Base-by-base conservation (phyloP, 352 stramenopile species). In the Phytopythium kandeliae region DNA sequence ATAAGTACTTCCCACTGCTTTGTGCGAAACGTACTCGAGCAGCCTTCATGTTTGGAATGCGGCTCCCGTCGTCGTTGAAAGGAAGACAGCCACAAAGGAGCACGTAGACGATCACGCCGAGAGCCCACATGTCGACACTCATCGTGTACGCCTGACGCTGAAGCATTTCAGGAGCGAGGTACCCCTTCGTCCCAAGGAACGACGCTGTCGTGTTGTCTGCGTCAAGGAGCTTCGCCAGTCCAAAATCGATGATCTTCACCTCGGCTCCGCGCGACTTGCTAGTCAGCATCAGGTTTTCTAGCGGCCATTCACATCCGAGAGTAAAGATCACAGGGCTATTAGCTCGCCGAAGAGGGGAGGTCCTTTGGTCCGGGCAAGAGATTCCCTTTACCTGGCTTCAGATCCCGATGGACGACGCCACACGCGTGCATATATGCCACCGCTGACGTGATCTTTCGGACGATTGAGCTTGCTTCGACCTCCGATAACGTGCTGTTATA, bases 221-320 rank as follows among this genome's bases (percentile, higher is more conserved):
- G 21, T 92, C 72, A 38, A 97, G 65, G 40, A 97, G 65, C 72
- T 99, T 99, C 2, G 89, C 92, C 8, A 99, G 70, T 3, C 97
- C 97, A 82, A 99, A 99, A 69, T 99, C 97, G 58, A 99, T 99
- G 54, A 99, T 98, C 71, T 99, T 99, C 12, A 99, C 78, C 34
- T 86, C 67, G 15, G 86, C 77, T 25, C 78, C 74, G 10, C 70
- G 71, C n/a, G 78, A 78, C 57, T 90, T 89, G 54, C 69, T 87
- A 28, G 83, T 92, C 37, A 95, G 60, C 71, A 95, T 89, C 28
- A 95, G 41, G 37, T 95, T 95, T 55, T 94, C 85, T 74, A 35
- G 41, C 4, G 28, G 30, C 12, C 5, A 40, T 43, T 37, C 1
- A n/a, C n/a, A n/a, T n/a, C n/a, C n/a, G n/a, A n/a, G n/a, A n/a